Conservation (phyloP, 2,329 filamentous ascomycete genomes). For the Sporothrix globosa region DNA sequence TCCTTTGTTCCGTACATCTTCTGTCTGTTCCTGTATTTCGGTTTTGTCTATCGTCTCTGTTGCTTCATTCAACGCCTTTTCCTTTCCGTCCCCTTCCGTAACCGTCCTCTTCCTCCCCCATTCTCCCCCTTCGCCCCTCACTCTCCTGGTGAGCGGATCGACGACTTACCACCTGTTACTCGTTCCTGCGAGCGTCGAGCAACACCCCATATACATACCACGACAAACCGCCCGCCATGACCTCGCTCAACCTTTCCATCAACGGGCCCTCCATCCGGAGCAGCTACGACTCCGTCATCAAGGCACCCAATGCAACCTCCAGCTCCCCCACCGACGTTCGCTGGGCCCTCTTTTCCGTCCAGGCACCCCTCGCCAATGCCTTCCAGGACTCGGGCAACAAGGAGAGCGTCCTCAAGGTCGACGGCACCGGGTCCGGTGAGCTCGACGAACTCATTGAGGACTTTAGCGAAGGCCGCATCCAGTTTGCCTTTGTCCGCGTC, state of each 20-base stretch:
- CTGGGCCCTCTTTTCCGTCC: slow-evolving; percentile 94
- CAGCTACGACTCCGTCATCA: slow-evolving; percentile 67
- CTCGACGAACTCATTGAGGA: slow-evolving; percentile 88
- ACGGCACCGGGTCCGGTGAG: slow-evolving; percentile 86
- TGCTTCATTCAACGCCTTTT: not conserved
- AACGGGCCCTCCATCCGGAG: slow-evolving; percentile 84
- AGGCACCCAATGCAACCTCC: slow-evolving; percentile 54
- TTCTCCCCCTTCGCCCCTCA: not conserved
- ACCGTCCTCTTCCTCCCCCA: slow-evolving; percentile 2
- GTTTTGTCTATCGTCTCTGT: not conserved
- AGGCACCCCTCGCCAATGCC: slow-evolving; percentile 86
- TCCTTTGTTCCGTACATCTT: slow-evolving; percentile 23
- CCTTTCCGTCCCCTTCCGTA: not conserved
- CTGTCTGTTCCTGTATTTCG: slow-evolving; percentile 17
- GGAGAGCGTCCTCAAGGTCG: slow-evolving; percentile 94
- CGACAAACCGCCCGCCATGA: slow-evolving; percentile 56
- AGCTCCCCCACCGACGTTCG: slow-evolving; percentile 81
- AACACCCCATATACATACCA: not conserved
- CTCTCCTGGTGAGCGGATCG: slow-evolving; percentile 13
- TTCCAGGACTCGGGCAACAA: slow-evolving; percentile 86
- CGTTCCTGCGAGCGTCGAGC: slow-evolving; percentile 24
- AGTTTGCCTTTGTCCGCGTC: slow-evolving; percentile 96
- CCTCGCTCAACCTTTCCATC: slow-evolving; percentile 76
- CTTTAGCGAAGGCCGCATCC: slow-evolving; percentile 93
- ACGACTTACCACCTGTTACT: slow-evolving; percentile 1